Base-by-base conservation (phyloP, 1,139 yeast species). In the Barnettozyma hawaiiensis region DNA sequence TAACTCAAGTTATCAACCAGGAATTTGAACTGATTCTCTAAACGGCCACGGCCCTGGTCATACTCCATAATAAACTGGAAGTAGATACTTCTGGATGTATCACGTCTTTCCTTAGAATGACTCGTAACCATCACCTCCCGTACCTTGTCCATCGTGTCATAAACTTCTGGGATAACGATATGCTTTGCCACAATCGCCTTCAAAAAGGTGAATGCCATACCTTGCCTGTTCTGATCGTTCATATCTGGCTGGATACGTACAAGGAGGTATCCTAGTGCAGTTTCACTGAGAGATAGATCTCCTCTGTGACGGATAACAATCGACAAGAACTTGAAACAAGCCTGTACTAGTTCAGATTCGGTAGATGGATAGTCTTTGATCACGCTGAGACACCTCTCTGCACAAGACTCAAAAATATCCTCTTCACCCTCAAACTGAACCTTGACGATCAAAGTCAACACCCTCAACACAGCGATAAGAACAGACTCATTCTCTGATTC, bases 11-110 rank as follows among this genome's bases (percentile, higher is more conserved):
- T 92, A 49, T 78, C 78, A n/a, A 90, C 84, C 63, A 92, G 70
- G 57, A 83, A 81, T 50, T 82, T 80, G 63, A 90, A 81, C 54
- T 86, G 95, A 55, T 82, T 85, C 52, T 85, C 94, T 42, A 92
- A 64, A 51, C 89, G 77, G 6, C 94, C 90, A 57, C 81, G 76
- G 26, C 97, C 90, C 65, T 92, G 97, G 55, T 95, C 97, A 57
- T 86, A 92, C 56, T 89, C 96, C 82, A 90, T 85, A 56, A 92
- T 66, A 56, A 92, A 94, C 57, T 82, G 92, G 62, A 80, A 85
- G 61, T 80, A 94, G 1, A 85, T 80, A 50, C 86, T 76, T 62
- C 97, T 76, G 9, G 97, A 81, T 64, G 85, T 81, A 55, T 85
- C 94, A 48, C 98, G 74, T 41, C 90, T 85, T 55, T 83, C 89